Conservation (phyloP, 2,329 filamentous ascomycete species). For the Paramyrothecium roridum region DNA sequence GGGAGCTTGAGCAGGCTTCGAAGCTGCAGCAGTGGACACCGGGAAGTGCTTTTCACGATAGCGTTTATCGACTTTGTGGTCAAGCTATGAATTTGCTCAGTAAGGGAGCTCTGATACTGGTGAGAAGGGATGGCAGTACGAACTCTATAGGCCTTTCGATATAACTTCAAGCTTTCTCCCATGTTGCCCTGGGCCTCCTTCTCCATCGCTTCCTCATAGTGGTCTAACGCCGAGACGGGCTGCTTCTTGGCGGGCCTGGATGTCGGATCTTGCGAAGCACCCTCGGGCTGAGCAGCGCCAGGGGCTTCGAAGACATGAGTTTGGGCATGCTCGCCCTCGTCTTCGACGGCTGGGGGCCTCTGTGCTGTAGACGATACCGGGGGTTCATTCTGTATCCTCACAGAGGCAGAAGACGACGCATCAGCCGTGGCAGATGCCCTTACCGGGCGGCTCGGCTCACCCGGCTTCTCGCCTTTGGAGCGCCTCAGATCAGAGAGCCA, state of each 20-base stretch:
- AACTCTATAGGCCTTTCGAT: slow-evolving; percentile 86
- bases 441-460: slow-evolving; percentile 2
- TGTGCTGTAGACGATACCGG: not conserved
- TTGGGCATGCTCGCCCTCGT: slow-evolving; percentile 24
- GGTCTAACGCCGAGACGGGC: slow-evolving; percentile 78
- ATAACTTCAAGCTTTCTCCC: slow-evolving; percentile 83
- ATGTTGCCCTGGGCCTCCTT: slow-evolving; percentile 81
- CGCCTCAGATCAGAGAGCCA: slow-evolving; percentile 78
- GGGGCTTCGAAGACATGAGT: slow-evolving; percentile 27
- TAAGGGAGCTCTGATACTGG: not conserved
- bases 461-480: slow-evolving; percentile 18
- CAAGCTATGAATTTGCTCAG: slow-evolving; percentile 56
- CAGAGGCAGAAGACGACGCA: slow-evolving; percentile 1
- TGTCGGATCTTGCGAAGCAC: not conserved
- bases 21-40: slow-evolving; percentile 38
- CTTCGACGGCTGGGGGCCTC: slow-evolving; percentile 8
- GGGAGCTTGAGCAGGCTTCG: slow-evolving; percentile 35
- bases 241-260: slow-evolving; percentile 29
- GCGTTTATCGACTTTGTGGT: slow-evolving; percentile 75
- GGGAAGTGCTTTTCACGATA: slow-evolving; percentile 94
- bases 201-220: slow-evolving; percentile 89
- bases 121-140: not conserved
- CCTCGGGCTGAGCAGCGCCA: slow-evolving; percentile 5
- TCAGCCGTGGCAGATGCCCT: slow-evolving; percentile 4
- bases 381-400: not conserved